Base-by-base conservation (phyloP, 805 yeast species). In the Priceomyces fermenticarens region DNA sequence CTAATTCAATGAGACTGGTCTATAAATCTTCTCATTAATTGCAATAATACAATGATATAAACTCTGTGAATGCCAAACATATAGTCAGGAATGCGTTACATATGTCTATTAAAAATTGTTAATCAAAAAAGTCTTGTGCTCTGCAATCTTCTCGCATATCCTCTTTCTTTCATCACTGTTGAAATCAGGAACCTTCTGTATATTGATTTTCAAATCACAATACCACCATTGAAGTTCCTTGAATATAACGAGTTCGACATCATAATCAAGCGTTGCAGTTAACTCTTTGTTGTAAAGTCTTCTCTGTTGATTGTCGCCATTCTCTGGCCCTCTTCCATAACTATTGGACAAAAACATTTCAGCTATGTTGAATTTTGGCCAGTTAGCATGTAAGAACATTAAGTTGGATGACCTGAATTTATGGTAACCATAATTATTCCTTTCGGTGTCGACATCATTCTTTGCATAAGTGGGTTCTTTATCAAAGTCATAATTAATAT, bases 351-450 rank as follows among this genome's bases (percentile, higher is more conserved):
- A 34, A 39, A 62, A 62, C 53, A 64, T 47, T 32, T 60, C 61
- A 6, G 39, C 41, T 4, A 63, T 32, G 26, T 53, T 46, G 32
- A 38, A 58, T 38, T 64, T 64, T 15, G 69, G 70, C 70, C 70
- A 64, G 47, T 65, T 65, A 38, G 70, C 70, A 46, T 65, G 70
- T 38, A 65, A 44, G 42, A 65, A 62, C 51, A 59, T 50, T 32
- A 64, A 46, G 14, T 49, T 48, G 10, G 60, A 55, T 9, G 58
- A 49, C 43, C 50, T 52, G 46, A 52, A 64, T 31, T 44, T 48
- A 49, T 64, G 69, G 46, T 47, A 60, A 17, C 55, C 45, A 47
- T 63, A 64, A 45, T 64, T 63, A 42, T 44, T 46, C 31, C 48
- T 46, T 3, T 40, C 42, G 4, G 35, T 20, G 38, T 63, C 68